phyloP scores from a whole-genome alignment of 2,329 filamentous ascomycete species.

The Grosmannia huntii region DNA sequence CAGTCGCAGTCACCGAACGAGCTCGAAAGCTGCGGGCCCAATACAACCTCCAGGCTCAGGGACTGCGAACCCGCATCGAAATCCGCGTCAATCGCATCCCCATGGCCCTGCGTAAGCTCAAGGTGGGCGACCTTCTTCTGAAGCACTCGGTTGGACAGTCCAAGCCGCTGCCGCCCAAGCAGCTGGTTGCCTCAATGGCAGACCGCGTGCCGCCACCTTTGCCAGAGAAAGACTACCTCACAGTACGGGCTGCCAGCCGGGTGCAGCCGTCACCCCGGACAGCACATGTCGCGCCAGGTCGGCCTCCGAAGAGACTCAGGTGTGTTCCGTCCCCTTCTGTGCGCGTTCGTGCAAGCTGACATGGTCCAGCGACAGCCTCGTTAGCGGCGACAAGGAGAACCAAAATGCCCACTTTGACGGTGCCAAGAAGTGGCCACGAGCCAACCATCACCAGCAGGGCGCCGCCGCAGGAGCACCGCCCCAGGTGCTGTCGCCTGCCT shows the following conservation, averaged over 20 bases:
- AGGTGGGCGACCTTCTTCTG: constrained; percentile 64
- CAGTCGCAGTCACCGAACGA: constrained; percentile 63
- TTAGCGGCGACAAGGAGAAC: constrained; percentile 66
- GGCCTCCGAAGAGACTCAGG: constrained; percentile 37
- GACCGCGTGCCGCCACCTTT: constrained; percentile 29
- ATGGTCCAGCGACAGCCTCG: constrained; percentile 46
- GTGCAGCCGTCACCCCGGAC: neutral
- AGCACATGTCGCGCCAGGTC: constrained; percentile 10
- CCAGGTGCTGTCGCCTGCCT: constrained; percentile 66
- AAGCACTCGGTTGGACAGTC: constrained; percentile 33
- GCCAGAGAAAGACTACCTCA: constrained; percentile 32
- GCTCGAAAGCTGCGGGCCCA: constrained; percentile 79
- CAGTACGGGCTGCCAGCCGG: neutral
- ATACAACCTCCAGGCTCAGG: constrained; percentile 78
- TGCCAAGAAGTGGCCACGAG: constrained; percentile 54
- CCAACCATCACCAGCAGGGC: constrained; percentile 24
- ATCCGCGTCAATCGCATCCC: constrained; percentile 91
- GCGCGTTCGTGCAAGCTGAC: neutral
- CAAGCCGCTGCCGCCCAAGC: constrained; percentile 17
- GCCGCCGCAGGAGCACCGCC: constrained; percentile 8
- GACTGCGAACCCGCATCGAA: constrained; percentile 74
- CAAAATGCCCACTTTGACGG: constrained; percentile 43
- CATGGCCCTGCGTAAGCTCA: constrained; percentile 60
- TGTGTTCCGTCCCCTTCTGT: constrained; percentile 19
- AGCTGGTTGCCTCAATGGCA: constrained; percentile 13